Base-by-base conservation (phyloP, 768 basidiomycete species). In the Naganishia antarctica region DNA sequence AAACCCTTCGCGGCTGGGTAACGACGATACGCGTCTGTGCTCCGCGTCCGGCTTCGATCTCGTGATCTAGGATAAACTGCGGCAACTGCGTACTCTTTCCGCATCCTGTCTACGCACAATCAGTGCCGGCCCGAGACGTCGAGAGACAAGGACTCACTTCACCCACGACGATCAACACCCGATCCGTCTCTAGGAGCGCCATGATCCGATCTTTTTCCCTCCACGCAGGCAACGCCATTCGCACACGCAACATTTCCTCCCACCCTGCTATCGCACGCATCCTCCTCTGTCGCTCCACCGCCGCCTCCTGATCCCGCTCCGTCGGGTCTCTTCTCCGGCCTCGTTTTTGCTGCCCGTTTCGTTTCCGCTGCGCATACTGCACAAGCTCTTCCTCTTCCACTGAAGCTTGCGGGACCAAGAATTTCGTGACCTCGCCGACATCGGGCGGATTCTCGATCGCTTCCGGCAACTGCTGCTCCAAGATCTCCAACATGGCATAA, bases 1-100 rank as follows among this genome's bases (percentile, higher is more conserved):
- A 88, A 12, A 94, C 83, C 71, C 91, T 82, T 23, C 92, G 84
- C 18, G 93, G 93, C 70, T 97, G 93, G 0, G 93, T 94, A 5
- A 93, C 81, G 43, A 96, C 78, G 57, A 97, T 90, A 1, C 83
- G 87, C 11, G 85, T 85, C 26, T 80, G 79, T 3, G 86, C 83
- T 12, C 90, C 91, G 18, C 77, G 78, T 16, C 80, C 80, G 0
- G 82, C 80, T 8, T 79, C 67, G 50, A 94, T 92, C 46, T 89
- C 82, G 44, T 87, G 84, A 69, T 96, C 91, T 49, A 96, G 80
- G 60, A 97, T 86, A 70, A 90, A 93, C 69, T 93, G 90, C 15
- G 93, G 92, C 7, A 93, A 87, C 87, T 72, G 50, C 18, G 76
- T 77, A 61, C 68, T 71, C 77, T 97, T 97, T 28, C 92, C 92